Conservation (phyloP, 2,329 filamentous ascomycete genomes). For the Phaeomoniella chlamydospora region DNA sequence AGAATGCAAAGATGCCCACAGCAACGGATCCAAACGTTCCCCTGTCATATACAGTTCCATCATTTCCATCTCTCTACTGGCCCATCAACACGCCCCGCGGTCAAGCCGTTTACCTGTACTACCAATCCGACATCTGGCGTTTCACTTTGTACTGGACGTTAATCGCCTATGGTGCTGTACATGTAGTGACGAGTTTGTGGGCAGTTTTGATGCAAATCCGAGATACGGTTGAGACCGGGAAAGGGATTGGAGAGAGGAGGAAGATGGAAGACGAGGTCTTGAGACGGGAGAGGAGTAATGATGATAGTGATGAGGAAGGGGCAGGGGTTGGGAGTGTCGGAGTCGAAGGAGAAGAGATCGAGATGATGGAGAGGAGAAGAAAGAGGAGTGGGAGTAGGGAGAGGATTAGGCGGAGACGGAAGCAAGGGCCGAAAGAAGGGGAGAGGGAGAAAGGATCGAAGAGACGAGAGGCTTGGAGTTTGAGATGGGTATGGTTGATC, state of each 20-base stretch:
- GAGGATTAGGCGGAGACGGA: background rate
- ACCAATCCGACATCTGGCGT: constrained; percentile 65
- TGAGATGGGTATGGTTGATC: constrained; percentile 47
- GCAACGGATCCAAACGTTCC: background rate
- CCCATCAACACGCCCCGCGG: constrained; percentile 43
- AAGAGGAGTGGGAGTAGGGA: background rate
- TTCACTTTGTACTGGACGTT: constrained; percentile 82
- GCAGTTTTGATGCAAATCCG: constrained; percentile 65
- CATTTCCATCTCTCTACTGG: constrained; percentile 74
- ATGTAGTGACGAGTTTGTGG: constrained; percentile 56
- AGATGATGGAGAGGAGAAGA: background rate
- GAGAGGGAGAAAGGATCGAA: constrained; percentile 9
- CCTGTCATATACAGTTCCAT: constrained; percentile 45
- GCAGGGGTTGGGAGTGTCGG: constrained; percentile 5
- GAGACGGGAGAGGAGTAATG: background rate
- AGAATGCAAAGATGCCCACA: too few relatives aligned
- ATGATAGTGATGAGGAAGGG: constrained; percentile 7
- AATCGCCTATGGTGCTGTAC: constrained; percentile 61
- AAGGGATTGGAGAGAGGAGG: constrained; percentile 35
- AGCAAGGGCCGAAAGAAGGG: constrained; percentile 9
- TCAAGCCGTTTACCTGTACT: constrained; percentile 53
- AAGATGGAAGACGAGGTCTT: constrained; percentile 37
- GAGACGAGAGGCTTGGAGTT: constrained; percentile 5
- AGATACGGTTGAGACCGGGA: constrained; percentile 22
- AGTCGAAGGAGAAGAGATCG: constrained; percentile 5